Conservation (phyloP, 2,329 filamentous ascomycete species). For the Chalaropsis ovoidea region DNA sequence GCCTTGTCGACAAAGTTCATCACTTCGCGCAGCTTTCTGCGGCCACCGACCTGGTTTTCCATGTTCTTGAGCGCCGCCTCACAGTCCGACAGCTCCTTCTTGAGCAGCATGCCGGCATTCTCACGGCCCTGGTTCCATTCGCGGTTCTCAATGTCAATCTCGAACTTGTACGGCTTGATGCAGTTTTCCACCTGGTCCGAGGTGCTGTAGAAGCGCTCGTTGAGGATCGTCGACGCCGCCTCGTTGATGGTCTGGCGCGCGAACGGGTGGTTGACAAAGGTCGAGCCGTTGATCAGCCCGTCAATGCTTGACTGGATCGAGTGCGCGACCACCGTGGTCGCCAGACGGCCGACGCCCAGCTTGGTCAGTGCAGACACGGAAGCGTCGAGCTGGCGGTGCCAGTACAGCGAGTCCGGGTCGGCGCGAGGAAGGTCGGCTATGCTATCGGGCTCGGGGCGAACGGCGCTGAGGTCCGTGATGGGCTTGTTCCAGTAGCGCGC, state of each 20-base stretch:
- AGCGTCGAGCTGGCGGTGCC: constrained; percentile 88
- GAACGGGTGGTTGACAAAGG: constrained; percentile 82
- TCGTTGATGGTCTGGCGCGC: constrained; percentile 88
- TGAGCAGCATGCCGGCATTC: constrained; percentile 69
- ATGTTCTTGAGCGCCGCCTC: constrained; percentile 66
- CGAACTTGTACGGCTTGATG: constrained; percentile 97
- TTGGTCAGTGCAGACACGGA: constrained; percentile 86
- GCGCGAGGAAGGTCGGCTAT: constrained; percentile 73
- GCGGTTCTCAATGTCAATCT: constrained; percentile 83
- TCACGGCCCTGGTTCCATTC: constrained; percentile 84
- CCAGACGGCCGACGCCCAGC: constrained; percentile 81
- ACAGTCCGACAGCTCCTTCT: constrained; percentile 75
- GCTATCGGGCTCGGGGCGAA: constrained; percentile 57
- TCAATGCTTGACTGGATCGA: constrained; percentile 81
- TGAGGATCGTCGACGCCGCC: constrained; percentile 78
- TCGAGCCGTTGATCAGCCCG: constrained; percentile 64
- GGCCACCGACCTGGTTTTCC: constrained; percentile 68
- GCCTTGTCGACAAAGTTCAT: constrained; percentile 85
- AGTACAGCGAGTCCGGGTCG: constrained; percentile 75
- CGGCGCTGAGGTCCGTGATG: constrained; percentile 64
- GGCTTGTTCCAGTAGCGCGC: constrained; percentile 97
- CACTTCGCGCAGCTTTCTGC: constrained; percentile 78
- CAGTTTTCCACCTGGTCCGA: constrained; percentile 98
- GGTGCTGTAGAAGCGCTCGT: constrained; percentile 92
- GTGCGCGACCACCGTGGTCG: constrained; percentile 80